phyloP scores from a whole-genome alignment of 441 rosid species.

The Pelargonium cotyledonis region DNA sequence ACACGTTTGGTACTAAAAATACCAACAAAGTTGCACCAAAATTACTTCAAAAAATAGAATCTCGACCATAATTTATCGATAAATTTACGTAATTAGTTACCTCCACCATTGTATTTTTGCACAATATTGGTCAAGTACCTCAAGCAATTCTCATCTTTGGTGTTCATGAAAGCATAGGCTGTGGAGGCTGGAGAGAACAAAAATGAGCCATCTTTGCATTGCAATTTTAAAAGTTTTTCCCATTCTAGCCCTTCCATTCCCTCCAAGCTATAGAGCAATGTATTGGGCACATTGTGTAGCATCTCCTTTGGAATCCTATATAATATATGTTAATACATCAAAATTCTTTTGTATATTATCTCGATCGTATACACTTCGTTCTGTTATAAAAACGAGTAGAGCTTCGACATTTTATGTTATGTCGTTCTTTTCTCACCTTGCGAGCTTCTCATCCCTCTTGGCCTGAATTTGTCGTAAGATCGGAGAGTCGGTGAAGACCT shows the following conservation, averaged over 20 bases:
- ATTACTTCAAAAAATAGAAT: no score
- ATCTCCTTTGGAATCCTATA: constrained; percentile 87
- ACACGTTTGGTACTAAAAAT: constrained; percentile 61
- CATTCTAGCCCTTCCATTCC: constrained; percentile 72
- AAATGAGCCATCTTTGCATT: constrained; percentile 75
- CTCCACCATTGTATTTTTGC: constrained; percentile 76
- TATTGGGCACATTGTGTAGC: constrained; percentile 78
- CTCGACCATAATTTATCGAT: no score
- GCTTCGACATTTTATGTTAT: no score
- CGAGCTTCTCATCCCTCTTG: constrained; percentile 61
- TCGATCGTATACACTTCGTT: no score
- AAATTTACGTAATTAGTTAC: constrained; percentile 37
- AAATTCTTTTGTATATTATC: no score
- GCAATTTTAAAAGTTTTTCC: constrained; percentile 70
- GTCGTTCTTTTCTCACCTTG: no score
- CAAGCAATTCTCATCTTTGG: constrained; percentile 56
- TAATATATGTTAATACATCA: no score
- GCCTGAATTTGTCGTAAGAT: constrained; percentile 44
- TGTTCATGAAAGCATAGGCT: constrained; percentile 80
- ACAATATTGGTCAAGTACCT: constrained; percentile 49
- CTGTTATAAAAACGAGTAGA: no score
- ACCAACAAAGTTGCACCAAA: background rate
- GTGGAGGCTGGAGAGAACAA: constrained; percentile 90
- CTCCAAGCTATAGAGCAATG: constrained; percentile 87
- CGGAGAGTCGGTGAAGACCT: constrained; percentile 49